A percentile compares a stretch with the other conserved stretches of the same genome.
Evolutionary conservation across 139 green algal species (phyloP).

Genomic region (Picochlorum sp.): DNA sequence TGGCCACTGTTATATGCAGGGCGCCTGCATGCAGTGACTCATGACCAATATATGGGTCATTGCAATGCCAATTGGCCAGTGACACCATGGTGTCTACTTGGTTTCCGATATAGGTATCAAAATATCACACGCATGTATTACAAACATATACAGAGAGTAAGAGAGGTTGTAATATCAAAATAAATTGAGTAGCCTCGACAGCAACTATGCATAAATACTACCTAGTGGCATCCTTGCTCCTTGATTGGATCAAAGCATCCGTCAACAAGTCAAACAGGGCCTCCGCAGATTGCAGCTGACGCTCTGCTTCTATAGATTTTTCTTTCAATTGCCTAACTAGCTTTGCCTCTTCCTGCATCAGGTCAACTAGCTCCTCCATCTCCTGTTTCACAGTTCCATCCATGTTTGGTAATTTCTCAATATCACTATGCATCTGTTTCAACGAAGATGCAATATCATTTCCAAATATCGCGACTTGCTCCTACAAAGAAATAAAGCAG

Average conservation of each 20-base stretch:
- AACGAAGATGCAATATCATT: conserved; percentile 1
- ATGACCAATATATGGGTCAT: no score
- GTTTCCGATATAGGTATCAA: no score
- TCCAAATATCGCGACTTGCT: conserved; percentile 4
- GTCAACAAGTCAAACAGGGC: background rate
- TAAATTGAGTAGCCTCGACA: background rate
- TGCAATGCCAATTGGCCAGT: no score
- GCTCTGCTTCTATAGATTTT: no score
- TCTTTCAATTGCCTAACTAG: no score
- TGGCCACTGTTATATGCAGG: no score
- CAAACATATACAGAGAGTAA: no score
- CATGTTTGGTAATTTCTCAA: conserved; percentile 1
- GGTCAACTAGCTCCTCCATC: background rate
- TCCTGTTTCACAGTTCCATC: background rate
- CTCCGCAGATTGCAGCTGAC: background rate
- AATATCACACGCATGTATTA: no score
- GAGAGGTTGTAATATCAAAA: no score
- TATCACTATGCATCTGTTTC: background rate
- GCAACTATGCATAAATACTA: background rate
- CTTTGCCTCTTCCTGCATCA: conserved; percentile 11
- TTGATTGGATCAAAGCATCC: background rate
- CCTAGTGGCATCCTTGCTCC: background rate
- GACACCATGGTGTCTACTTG: no score
- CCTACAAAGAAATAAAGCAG: background rate
- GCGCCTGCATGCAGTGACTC: no score